These are phyloP conservation scores for Silene coronaria DNA, from an alignment of 179 eudicot species.

Conservation along the genomic window DNA sequence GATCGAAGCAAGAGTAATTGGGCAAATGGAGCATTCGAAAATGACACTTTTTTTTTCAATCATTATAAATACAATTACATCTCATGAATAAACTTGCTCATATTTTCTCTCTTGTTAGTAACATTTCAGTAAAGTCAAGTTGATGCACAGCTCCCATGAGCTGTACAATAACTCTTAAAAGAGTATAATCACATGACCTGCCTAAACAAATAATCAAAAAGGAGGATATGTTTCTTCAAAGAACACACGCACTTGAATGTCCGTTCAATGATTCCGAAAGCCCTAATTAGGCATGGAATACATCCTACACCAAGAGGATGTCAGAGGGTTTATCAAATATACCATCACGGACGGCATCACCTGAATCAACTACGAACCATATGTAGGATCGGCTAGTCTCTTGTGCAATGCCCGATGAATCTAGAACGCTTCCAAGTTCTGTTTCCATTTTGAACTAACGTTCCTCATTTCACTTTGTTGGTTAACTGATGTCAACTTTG, in stretches of 20 bases:
- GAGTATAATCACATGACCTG: not conserved
- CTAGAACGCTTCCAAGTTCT: not conserved
- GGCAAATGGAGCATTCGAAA: not conserved
- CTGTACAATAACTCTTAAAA: not conserved
- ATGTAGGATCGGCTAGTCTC: too few relatives aligned
- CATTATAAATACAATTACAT: not conserved
- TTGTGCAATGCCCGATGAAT: not conserved
- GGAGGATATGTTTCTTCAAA: conserved; percentile 1
- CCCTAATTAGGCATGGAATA: conserved; percentile 17
- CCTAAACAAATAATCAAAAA: not conserved
- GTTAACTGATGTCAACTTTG: not conserved
- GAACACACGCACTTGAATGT: conserved; percentile 9
- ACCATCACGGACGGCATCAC: conserved; percentile 7
- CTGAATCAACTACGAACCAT: not conserved
- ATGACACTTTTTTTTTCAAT: not conserved
- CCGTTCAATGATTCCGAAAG: not conserved
- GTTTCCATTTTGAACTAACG: not conserved
- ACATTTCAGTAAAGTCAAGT: not conserved
- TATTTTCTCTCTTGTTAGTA: not conserved
- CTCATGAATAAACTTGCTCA: not conserved
- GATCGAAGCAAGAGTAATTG: too few relatives aligned
- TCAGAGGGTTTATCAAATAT: not conserved
- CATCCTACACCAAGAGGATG: conserved; percentile 9
- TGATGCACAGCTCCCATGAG: conserved; percentile 14
- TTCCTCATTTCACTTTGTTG: not conserved